These are phyloP conservation scores for Alternaria triticina DNA, from an alignment of 2,329 filamentous ascomycete genomes.

Conservation along the genomic window DNA sequence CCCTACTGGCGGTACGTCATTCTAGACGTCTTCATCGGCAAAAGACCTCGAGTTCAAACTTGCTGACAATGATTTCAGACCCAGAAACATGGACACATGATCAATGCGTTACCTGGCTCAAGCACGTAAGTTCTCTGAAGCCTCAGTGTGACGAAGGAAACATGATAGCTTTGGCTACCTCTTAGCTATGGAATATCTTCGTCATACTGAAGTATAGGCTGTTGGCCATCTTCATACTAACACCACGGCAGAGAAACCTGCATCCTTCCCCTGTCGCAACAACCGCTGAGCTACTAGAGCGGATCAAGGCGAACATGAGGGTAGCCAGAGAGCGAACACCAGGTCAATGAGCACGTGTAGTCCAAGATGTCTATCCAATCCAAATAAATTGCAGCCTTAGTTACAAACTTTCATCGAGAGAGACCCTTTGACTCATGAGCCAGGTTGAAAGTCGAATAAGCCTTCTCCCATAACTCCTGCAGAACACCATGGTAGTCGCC, in stretches of 20 bases:
- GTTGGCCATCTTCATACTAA: neutral
- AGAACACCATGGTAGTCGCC: neutral
- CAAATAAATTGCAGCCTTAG: neutral
- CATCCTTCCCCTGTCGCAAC: slow-evolving; percentile 65
- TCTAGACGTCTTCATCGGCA: too few species aligned
- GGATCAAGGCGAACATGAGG: slow-evolving; percentile 72
- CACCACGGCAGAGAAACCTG: slow-evolving; percentile 63
- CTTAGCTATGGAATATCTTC: neutral
- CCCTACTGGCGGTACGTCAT: slow-evolving; percentile 72
- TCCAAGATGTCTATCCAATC: neutral
- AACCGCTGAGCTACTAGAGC: slow-evolving; percentile 69
- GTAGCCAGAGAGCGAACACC: slow-evolving; percentile 33
- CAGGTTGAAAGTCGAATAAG: too few species aligned
- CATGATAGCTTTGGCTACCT: neutral
- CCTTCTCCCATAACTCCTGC: too few species aligned
- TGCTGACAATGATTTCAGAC: slow-evolving; percentile 51
- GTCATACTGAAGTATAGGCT: neutral
- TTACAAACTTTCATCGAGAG: too few species aligned
- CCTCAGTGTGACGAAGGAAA: neutral
- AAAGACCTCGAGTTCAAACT: too few species aligned
- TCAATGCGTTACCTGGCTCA: slow-evolving; percentile 82
- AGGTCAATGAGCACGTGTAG: neutral
- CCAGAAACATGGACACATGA: slow-evolving; percentile 77
- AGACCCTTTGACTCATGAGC: too few species aligned
- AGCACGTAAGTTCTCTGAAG: slow-evolving; percentile 67